phyloP scores from a whole-genome alignment of 176 grass and related monocot species.

The Dendrocalamus sinicus region DNA sequence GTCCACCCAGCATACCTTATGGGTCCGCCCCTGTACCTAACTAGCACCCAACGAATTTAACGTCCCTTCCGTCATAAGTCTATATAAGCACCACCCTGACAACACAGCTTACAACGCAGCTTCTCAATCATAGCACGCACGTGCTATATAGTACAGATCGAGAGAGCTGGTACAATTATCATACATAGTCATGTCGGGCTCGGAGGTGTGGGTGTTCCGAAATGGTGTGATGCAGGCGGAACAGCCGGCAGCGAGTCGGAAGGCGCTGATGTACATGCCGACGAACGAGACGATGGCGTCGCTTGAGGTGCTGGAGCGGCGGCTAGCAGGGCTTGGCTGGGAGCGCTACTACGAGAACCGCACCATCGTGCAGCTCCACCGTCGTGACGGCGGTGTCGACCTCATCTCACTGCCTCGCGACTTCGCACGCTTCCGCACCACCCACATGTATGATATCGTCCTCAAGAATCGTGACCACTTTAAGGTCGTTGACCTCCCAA shows the following conservation, averaged over 20 bases:
- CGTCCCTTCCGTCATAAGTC: no score
- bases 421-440: constrained; percentile 53
- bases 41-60: no score
- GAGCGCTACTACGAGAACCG: constrained; percentile 61
- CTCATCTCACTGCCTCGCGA: constrained; percentile 61
- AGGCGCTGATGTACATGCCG: constrained; percentile 38
- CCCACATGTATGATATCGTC: constrained; percentile 64
- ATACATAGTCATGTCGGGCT: constrained; percentile 20
- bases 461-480: constrained; percentile 61
- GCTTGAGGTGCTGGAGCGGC: constrained; percentile 36
- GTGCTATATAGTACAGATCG: background rate
- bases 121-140: no score
- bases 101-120: no score
- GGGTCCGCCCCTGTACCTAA: no score
- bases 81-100: no score
- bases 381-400: constrained; percentile 42
- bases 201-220: constrained; percentile 59
- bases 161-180: background rate
- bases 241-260: background rate
- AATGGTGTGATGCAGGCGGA: constrained; percentile 41
- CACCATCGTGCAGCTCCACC: constrained; percentile 54
- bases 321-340: constrained; percentile 52
- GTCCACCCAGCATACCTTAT: no score
- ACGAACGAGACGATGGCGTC: constrained; percentile 45
- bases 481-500: constrained; percentile 50